Conservation (phyloP, 805 yeast genomes). For the Pichia deserticola region DNA sequence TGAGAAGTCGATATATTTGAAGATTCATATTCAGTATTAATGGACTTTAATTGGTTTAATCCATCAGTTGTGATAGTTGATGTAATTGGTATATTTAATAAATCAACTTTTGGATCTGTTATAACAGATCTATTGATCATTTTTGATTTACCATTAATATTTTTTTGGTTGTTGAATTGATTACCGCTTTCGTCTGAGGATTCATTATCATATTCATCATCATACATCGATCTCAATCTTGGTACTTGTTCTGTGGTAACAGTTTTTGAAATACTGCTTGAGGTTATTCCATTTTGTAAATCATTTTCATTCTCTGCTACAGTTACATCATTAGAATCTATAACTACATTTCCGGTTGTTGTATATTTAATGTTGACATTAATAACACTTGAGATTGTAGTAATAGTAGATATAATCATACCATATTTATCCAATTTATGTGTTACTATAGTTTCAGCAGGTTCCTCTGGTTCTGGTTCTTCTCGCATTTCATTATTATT, state of each 20-base stretch:
- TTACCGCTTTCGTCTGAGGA: not conserved
- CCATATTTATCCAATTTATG: no score
- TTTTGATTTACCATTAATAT: not conserved
- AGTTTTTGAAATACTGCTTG: no score
- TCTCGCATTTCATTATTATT: no score
- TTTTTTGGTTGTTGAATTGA: not conserved
- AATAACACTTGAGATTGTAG: no score
- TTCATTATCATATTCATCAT: not conserved
- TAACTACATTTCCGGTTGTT: no score
- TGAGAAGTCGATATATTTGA: not conserved
- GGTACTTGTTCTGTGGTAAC: not conserved
- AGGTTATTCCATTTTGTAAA: no score
- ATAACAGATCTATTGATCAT: not conserved
- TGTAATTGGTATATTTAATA: not conserved
- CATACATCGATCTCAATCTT: not conserved
- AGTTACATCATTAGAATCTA: not conserved
- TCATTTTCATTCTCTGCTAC: not conserved
- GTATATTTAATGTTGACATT: no score
- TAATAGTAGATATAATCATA: no score
- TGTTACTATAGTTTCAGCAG: no score
- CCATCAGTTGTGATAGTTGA: not conserved
- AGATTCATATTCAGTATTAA: not conserved
- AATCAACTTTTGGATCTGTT: not conserved
- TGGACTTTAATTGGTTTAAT: not conserved
- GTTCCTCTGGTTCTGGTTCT: no score